Conservation (phyloP, 306 rosid genomes). For the Cicer yamashitae region DNA sequence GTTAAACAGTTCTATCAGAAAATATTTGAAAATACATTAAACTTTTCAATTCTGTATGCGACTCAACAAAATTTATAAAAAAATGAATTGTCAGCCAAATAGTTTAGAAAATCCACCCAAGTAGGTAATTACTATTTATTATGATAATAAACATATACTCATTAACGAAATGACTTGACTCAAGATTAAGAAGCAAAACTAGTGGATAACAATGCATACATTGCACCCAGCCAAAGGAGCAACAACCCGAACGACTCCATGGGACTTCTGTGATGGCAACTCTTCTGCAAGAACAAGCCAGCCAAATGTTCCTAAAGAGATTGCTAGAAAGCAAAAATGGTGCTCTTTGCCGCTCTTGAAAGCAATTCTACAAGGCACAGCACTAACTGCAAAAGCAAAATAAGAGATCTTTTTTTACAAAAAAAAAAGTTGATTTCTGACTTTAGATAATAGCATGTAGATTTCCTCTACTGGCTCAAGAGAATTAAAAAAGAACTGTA, state of each 20-base stretch:
- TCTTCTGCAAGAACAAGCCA: constrained; percentile 88
- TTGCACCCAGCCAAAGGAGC: constrained; percentile 90
- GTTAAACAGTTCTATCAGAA: constrained; percentile 11
- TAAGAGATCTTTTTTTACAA: constrained; percentile 13
- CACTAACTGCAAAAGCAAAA: constrained; percentile 67
- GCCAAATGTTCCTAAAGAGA: constrained; percentile 76
- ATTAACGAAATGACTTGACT: constrained; percentile 25
- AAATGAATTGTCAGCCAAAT: background rate
- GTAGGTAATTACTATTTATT: constrained; percentile 5
- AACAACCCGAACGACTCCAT: constrained; percentile 73
- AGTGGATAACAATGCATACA: constrained; percentile 58
- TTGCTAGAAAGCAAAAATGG: constrained; percentile 70
- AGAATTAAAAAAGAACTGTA: background rate
- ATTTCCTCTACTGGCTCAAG: constrained; percentile 24
- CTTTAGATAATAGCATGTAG: background rate
- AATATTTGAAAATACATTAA: constrained; percentile 1
- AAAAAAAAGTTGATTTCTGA: constrained; percentile 1
- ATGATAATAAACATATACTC: background rate
- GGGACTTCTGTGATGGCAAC: constrained; percentile 66
- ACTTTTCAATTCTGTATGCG: background rate
- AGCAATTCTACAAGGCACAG: constrained; percentile 89
- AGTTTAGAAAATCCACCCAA: constrained; percentile 3
- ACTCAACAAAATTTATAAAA: constrained; percentile 22
- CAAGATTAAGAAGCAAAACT: constrained; percentile 25
- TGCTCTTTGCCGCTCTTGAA: constrained; percentile 92